Evolutionary conservation across 805 yeast species (phyloP).

Genomic region (Soucietia sequanensis): DNA sequence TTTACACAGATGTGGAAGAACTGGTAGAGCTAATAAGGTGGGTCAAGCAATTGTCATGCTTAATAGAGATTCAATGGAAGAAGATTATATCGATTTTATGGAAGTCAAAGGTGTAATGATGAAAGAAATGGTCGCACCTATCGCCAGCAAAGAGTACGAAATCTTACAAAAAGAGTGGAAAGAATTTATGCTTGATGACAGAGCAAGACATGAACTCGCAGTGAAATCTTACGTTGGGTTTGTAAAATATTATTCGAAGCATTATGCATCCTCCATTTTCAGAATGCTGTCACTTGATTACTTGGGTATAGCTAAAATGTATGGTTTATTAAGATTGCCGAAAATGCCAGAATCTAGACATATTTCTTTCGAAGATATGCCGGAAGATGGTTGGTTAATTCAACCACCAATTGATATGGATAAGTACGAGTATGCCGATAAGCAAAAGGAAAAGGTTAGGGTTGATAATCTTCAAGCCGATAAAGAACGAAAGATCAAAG

Average conservation of each 20-base stretch:
- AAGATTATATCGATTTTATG: conserved; percentile 78
- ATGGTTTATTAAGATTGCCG: conserved; percentile 82
- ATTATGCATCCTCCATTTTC: conserved; percentile 84
- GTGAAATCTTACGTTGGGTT: conserved; percentile 80
- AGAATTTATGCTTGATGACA: conserved; percentile 66
- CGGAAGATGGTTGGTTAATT: conserved; percentile 76
- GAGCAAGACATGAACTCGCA: conserved; percentile 81
- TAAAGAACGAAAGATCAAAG: conserved; percentile 32
- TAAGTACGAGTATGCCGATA: conserved; percentile 60
- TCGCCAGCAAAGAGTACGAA: conserved; percentile 22
- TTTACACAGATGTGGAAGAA: conserved; percentile 91
- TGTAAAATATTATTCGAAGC: conserved; percentile 81
- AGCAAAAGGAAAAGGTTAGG: conserved; percentile 61
- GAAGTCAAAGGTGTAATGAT: conserved; percentile 61
- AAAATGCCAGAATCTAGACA: conserved; percentile 86
- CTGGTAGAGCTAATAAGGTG: conserved; percentile 85
- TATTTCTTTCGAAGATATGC: conserved; percentile 47
- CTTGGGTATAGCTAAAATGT: conserved; percentile 66
- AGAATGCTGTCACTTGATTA: conserved; percentile 71
- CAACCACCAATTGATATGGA: conserved; percentile 61
- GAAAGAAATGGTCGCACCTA: conserved; percentile 33
- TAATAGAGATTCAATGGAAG: conserved; percentile 70
- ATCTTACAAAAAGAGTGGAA: conserved; percentile 20
- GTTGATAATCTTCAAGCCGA: conserved; percentile 54
- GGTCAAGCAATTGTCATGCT: conserved; percentile 81